Percentiles rank a stretch among this genome's conserved stretches.
Evolutionary conservation across 768 basidiomycete species (phyloP).

Genomic region (Lyophyllum decastes): DNA sequence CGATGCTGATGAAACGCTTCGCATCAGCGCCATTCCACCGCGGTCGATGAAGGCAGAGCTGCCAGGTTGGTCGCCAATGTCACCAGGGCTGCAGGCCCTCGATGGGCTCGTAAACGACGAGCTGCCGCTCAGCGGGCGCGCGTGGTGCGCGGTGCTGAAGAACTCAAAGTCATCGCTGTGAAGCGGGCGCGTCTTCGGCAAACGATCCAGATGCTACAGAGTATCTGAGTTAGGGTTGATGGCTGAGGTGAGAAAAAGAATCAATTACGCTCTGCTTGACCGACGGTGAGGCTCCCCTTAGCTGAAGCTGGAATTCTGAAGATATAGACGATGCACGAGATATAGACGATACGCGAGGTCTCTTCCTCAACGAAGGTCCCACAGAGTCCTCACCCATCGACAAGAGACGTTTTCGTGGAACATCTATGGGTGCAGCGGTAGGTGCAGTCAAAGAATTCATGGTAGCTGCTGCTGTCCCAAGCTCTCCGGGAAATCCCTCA

Average conservation of each 20-base stretch:
- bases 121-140: conserved; percentile 23
- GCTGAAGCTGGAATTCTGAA: conserved; percentile 17
- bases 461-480: not conserved
- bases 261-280: conserved; percentile 14
- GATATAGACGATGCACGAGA: conserved; percentile 14
- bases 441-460: not conserved
- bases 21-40: conserved; percentile 31
- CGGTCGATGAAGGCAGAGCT: conserved; percentile 26
- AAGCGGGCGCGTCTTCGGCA: conserved; percentile 16
- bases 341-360: conserved; percentile 32
- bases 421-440: conserved; percentile 16
- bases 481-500: conserved; percentile 2
- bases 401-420: conserved; percentile 33
- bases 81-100: conserved; percentile 25
- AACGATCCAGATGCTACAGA: conserved; percentile 20
- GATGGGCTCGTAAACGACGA: conserved; percentile 27
- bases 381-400: conserved; percentile 30
- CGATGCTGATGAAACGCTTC: conserved; percentile 34
- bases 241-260: conserved; percentile 5
- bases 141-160: conserved; percentile 8
- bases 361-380: conserved; percentile 26
- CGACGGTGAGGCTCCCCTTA: conserved; percentile 12
- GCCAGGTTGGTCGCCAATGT: conserved; percentile 18
- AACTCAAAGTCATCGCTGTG: conserved; percentile 18
- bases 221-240: not conserved